Evolutionary conservation across 768 basidiomycete species (phyloP).

Genomic region (Agaricus subrufescens): DNA sequence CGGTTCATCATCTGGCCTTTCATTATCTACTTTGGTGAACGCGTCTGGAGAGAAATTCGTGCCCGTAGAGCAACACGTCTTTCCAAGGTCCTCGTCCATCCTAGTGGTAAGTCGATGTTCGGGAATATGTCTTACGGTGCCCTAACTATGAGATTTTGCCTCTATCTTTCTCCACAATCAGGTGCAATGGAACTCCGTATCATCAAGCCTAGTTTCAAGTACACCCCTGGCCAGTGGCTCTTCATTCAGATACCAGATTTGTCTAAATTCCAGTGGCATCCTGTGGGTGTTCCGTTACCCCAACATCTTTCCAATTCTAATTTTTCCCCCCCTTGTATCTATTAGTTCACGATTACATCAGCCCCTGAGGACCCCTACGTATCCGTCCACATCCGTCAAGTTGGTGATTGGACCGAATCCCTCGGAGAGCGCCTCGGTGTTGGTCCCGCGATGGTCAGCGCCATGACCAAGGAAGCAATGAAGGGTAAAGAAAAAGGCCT

Average conservation of each 20-base stretch:
- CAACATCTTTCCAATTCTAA: slow-evolving; percentile 1
- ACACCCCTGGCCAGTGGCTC: slow-evolving; percentile 89
- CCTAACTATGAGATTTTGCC: neutral
- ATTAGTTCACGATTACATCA: slow-evolving; percentile 89
- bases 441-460: slow-evolving; percentile 69
- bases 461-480: slow-evolving; percentile 76
- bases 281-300: slow-evolving; percentile 51
- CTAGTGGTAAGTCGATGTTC: slow-evolving; percentile 54
- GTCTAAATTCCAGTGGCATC: slow-evolving; percentile 87
- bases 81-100: slow-evolving; percentile 85
- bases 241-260: slow-evolving; percentile 88
- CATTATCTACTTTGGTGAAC: slow-evolving; percentile 84
- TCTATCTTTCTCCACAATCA: slow-evolving; percentile 17
- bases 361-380: slow-evolving; percentile 93
- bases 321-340: slow-evolving; percentile 8
- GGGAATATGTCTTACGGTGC: neutral
- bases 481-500: slow-evolving; percentile 64
- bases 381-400: slow-evolving; percentile 90
- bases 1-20: slow-evolving; percentile 90
- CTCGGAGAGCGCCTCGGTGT: slow-evolving; percentile 86
- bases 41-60: slow-evolving; percentile 79
- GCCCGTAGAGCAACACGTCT: slow-evolving; percentile 73
- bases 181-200: slow-evolving; percentile 94
- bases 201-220: slow-evolving; percentile 87
- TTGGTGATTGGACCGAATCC: slow-evolving; percentile 80